These are phyloP conservation scores for Thelonectria rubi DNA, from an alignment of 2,329 filamentous ascomycete species.

Conservation along the genomic window DNA sequence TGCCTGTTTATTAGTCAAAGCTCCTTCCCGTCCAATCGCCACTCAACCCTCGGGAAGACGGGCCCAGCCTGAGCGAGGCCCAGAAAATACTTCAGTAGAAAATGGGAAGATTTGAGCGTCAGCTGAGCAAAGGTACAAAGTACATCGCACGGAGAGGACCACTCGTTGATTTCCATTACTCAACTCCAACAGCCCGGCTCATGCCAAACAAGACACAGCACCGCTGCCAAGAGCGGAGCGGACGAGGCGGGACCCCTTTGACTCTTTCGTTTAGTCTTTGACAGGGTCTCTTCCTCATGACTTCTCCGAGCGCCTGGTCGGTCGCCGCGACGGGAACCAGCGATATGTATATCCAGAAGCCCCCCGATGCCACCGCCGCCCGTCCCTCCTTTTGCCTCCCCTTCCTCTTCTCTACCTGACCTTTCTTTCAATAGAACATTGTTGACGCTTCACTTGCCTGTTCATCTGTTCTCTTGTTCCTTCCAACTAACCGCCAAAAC, in stretches of 20 bases:
- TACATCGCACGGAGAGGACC: conserved; percentile 28
- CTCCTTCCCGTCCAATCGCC: conserved; percentile 45
- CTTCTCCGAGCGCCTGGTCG: conserved; percentile 18
- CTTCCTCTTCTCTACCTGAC: background rate
- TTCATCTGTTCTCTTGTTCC: background rate
- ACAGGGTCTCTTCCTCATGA: conserved; percentile 17
- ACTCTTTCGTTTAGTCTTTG: conserved; percentile 9
- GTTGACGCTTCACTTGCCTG: background rate
- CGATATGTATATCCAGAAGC: conserved; percentile 21
- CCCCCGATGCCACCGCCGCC: conserved; percentile 13
- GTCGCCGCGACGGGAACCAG: conserved; percentile 12
- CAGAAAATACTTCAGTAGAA: background rate
- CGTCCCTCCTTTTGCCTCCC: conserved; percentile 9
- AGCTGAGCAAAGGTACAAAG: conserved; percentile 2
- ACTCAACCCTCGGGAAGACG: background rate
- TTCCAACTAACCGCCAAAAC: conserved; percentile 8
- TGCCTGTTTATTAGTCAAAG: conserved; percentile 51
- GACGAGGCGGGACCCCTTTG: background rate
- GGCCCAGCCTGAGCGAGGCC: too few relatives aligned
- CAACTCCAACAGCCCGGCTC: conserved; percentile 44
- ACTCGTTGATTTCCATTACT: conserved; percentile 60
- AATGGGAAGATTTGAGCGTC: conserved; percentile 7
- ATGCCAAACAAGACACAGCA: conserved; percentile 32
- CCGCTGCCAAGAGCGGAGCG: conserved; percentile 11
- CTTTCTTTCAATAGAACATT: background rate